Base-by-base conservation (phyloP, 495 filamentous ascomycete genomes). In the Penicillium lagena region DNA sequence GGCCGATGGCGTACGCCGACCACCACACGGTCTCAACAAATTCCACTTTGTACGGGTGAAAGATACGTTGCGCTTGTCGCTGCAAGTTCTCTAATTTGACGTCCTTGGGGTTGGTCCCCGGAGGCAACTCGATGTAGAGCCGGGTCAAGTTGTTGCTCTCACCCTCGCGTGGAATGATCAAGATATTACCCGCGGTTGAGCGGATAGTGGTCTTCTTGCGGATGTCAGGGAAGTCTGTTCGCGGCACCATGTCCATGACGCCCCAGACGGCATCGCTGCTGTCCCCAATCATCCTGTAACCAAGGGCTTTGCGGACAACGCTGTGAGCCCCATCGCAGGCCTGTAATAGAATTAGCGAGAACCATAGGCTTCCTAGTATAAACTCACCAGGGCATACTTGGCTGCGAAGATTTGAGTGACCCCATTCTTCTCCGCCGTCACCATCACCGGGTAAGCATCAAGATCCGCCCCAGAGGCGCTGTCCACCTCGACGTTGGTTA, bases 161-260 rank as follows among this genome's bases (percentile, higher is more conserved):
- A 47, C 80, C 81, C 45, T 87, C 84, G 13, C 86, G 75, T 1
- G 86, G 86, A 29, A 90, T 85, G 27, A 86, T 72, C 71, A 90
- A 76, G 39, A 90, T 58, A 29, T 75, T 81, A 8, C 85, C 86
- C 1, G 63, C 58, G 12, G 69, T 54, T 7, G 74, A 76, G 32
- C 76, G 73, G 43, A 82, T 78, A 1, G 85, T 91, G 46, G 81
- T 80, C 43, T 79, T 72, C 59, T 75, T 80, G 39, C 84, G 71
- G 77, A 93, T 79, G 81, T 95, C 86, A 5, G 88, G 89, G 63
- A 91, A 95, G 52, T 82, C 64, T 1, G 89, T 91, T 6, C 67
- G 71, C 6, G 85, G 82, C 29, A 85, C 77, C 47, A 87, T 73
- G 47, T 95, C 89, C 81, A 93, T 85, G 11, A 94, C 89, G 47